Base-by-base conservation (phyloP, 2,329 filamentous ascomycete species). In the Colletotrichum tanaceti region DNA sequence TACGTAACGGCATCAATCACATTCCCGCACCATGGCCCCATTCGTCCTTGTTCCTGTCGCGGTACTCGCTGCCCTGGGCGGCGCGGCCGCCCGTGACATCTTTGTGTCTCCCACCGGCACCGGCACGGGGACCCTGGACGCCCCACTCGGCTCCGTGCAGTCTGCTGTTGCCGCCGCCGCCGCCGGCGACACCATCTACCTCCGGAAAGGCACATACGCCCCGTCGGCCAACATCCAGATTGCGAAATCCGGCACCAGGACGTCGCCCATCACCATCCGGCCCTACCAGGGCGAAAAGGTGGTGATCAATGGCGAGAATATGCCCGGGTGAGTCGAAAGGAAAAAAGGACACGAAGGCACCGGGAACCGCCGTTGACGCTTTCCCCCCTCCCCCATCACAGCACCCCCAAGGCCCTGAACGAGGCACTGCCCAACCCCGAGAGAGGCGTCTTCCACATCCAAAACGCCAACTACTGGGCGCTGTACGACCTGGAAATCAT, bases 381-480 rank as follows among this genome's bases (percentile, higher is more conserved):
- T 32, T 9, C n/a, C n/a, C n/a, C n/a, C n/a, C n/a, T n/a, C n/a
- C n/a, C n/a, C n/a, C n/a, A n/a, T 32, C 28, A 32, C 32, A 73
- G 79, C 38, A 82, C 82, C 1, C 82, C 82, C 1, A 78, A 79
- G 11, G 78, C 72, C 1, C 70, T 84, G 5, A 78, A 76, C 41
- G 78, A 77, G 28, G 74, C 74, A 7, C 72, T 84, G 16, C 78
- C 79, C 0, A 79, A 78, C 61, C 63, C 73, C 10, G 80, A 83
- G 62, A 76, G 82, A 44, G 82, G 82, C 18, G 79, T 83, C 39
- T 76, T 84, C 35, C 82, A 84, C 68, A 79, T 84, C 55, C 75
- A 83, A 74, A 68, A 73, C 24, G 41, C 80, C 74, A 78, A 80
- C 61, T 84, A 81, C 73, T 84, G 82, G 82, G 77, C 78, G 7